Percentiles rank a stretch among this genome's conserved stretches.
Conservation (phyloP, 2,329 filamentous ascomycete genomes). For the Epichloe bromicola region DNA sequence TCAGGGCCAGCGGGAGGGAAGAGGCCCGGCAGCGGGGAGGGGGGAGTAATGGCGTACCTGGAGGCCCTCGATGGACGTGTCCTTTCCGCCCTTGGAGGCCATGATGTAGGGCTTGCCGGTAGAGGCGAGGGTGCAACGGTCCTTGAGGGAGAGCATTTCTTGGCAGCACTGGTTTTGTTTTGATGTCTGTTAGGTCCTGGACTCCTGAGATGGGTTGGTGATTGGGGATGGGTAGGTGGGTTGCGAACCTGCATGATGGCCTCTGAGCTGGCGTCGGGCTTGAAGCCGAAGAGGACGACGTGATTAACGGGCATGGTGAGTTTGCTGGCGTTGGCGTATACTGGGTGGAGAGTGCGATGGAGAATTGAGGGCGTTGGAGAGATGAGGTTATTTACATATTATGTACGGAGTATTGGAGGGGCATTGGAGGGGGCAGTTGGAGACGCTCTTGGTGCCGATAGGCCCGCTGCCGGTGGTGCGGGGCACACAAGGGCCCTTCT, state of each 20-base stretch:
- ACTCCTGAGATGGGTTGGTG: too few relatives aligned
- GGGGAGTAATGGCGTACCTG: conserved; percentile 29
- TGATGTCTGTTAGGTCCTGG: too few relatives aligned
- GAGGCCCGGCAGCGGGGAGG: not conserved
- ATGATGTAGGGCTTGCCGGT: conserved; percentile 48
- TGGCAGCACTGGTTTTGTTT: conserved; percentile 15
- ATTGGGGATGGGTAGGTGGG: not conserved
- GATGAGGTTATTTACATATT: not conserved
- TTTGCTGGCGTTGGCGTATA: not conserved
- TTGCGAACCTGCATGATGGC: conserved; percentile 3
- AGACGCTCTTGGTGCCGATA: too few relatives aligned
- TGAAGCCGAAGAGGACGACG: conserved; percentile 6
- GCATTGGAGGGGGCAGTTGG: not conserved
- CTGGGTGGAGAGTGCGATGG: not conserved
- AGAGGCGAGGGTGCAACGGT: conserved; percentile 47
- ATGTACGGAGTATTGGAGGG: too few relatives aligned
- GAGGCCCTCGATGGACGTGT: conserved; percentile 48
- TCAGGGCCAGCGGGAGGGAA: not conserved
- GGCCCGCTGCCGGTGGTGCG: not conserved
- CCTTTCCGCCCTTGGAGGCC: conserved; percentile 42
- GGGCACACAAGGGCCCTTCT: not conserved
- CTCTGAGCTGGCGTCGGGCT: not conserved
- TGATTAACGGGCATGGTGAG: conserved; percentile 2
- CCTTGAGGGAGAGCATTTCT: conserved; percentile 34
- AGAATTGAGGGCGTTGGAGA: too few relatives aligned